Evolutionary conservation across 2,329 filamentous ascomycete genomes (phyloP), one percentile per base, ranked within the genome.

Genomic region (Colletotrichum lindemuthianum): DNA sequence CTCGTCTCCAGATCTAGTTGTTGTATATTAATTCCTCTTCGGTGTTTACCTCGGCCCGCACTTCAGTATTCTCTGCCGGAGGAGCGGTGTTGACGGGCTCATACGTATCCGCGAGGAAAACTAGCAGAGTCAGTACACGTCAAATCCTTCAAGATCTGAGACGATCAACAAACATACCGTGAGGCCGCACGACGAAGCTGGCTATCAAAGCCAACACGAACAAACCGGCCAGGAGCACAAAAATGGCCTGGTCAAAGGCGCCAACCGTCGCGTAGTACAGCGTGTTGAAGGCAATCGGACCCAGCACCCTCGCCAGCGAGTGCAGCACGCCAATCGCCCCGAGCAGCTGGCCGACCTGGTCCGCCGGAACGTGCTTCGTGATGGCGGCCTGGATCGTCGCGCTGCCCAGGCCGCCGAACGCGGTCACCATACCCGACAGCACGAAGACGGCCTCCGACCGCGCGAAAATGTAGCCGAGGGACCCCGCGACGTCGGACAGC

Each of bases 251-350:
- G 0, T 92, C 88, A 69, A 91, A 95, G 1, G 79, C 88, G 16
- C 85, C 88, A 1, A 97, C 92, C 0, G 96, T 98, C 2, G 85
- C 81, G 12, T 90, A 91, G 74, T 97, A 99, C 9, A 98, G 87
- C 6, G 92, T 86, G 72, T 96, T 97, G 77, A 97, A 97, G 1
- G 95, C 73, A 0, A 92, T 85, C 0, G 96, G 96, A 1, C 91
- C 89, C 11, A 97, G 75, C 2, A 98, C 88, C 66, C 93, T 84
- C 3, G 92, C 87, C 40, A 97, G 78, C 1, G 93, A 91, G 77
- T 98, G 95, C 63, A 98, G 78, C 66, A 98, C 81, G 0, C 95
- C 96, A 13, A 90, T 90, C 2, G 93, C 94, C 24, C 96, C 96
- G 0, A 99, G 84, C n/a, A 98, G 81, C 74, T 96, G 89, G 0